Evolutionary conservation across 2,329 filamentous ascomycete species (phyloP).

Genomic region (Aspergillus transmontanensis): DNA sequence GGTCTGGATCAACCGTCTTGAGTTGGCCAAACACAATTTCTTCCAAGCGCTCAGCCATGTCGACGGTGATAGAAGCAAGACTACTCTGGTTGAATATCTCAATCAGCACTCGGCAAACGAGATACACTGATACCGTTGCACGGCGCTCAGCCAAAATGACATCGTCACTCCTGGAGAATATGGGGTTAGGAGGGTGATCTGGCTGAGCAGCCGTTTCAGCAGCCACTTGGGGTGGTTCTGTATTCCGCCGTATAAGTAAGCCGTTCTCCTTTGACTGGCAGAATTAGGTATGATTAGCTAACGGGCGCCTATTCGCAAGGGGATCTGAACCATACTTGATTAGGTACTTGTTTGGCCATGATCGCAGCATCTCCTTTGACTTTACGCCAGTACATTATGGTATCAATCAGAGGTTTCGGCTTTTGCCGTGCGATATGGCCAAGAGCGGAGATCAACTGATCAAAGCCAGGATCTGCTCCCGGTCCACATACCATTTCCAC

Average conservation of each 20-base stretch:
- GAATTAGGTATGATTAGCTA: constrained; percentile 6
- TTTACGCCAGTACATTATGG: constrained; percentile 97
- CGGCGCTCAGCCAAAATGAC: constrained; percentile 81
- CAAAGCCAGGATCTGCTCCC: constrained; percentile 83
- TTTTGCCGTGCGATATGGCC: constrained; percentile 94
- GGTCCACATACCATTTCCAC: constrained; percentile 90
- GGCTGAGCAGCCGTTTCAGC: constrained; percentile 33
- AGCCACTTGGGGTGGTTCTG: constrained; percentile 64
- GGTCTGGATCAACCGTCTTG: constrained; percentile 82
- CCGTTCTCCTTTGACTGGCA: constrained; percentile 40
- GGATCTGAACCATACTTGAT: constrained; percentile 29
- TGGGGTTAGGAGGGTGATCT: constrained; percentile 31
- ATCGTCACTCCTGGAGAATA: constrained; percentile 64
- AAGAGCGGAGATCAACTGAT: constrained; percentile 89
- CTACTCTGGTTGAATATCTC: constrained; percentile 93
- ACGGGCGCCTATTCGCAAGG: neutral
- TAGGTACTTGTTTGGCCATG: constrained; percentile 56
- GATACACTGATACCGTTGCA: constrained; percentile 92
- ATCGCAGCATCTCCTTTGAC: constrained; percentile 88
- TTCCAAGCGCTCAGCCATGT: constrained; percentile 93
- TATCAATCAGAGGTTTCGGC: constrained; percentile 92
- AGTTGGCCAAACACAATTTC: constrained; percentile 96
- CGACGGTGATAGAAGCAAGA: constrained; percentile 76
- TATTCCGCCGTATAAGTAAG: constrained; percentile 69
- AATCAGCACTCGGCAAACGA: constrained; percentile 88